Base-by-base conservation (phyloP, 768 basidiomycete genomes). In the Serendipita sp. region DNA sequence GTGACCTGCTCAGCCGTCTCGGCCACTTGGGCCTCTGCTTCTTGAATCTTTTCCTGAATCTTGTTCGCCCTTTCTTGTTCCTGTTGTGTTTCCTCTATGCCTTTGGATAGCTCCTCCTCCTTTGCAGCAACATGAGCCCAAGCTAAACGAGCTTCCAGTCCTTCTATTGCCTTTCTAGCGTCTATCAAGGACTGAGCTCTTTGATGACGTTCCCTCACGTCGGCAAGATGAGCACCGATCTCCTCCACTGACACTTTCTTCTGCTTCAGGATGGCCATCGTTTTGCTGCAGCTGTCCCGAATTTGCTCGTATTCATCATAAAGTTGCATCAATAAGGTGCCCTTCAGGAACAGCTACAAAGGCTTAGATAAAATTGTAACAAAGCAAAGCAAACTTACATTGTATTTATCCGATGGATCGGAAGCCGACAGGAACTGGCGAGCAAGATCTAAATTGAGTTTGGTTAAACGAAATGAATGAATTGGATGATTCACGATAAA, bases 271-370 rank as follows among this genome's bases (percentile, higher is more conserved):
- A 85, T 74, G 65, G 81, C 83, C 63, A 77, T 75, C 9, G 88
- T 88, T 66, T 81, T 79, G 41, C 77, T 78, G 67, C 90, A 86
- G 68, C 91, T 88, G 60, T 83, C 76, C 17, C 83, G 72, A 65
- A 90, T 87, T 0, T 78, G 76, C 34, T 87, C 82, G 69, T 99
- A 99, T 70, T 94, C 90, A 20, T 90, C 84, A 2, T 81, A 82
- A 48, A 99, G 84, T 68, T 95, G 88, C 38, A 82, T 80, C 16
- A 99, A 82, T 67, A 92, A 90, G 0, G 96, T 98, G 16, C 96
- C 96, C 38, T 84, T 81, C 34, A 98, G 80, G 80, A 98, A 98
- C 73, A 97, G 92, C 92, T 95, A 66, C 0, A 43, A 14, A 45
- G 3, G 9, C 16, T 31, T n/a, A 31, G 48, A 38, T 11, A n/a